phyloP scores from a whole-genome alignment of 169 alveolate genomes.

The Babesia ovata region DNA sequence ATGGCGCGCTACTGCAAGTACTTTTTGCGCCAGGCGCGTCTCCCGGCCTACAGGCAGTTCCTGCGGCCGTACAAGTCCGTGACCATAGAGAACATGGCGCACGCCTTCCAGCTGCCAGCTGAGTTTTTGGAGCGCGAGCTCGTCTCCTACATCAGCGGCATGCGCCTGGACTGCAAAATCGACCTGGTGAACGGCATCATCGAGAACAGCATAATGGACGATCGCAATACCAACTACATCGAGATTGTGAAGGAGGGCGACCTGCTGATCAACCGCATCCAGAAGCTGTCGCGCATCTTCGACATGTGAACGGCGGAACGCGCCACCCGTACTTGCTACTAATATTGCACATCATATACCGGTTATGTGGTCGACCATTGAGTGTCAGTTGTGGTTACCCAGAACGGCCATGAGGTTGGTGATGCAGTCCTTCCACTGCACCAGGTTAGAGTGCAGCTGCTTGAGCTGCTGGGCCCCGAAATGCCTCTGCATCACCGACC shows the following conservation, averaged over 20 bases:
- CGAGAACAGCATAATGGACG: slow-evolving; percentile 89
- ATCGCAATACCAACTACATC: slow-evolving; percentile 83
- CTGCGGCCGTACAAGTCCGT: slow-evolving; percentile 93
- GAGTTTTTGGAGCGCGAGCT: slow-evolving; percentile 92
- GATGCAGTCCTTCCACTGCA: slow-evolving; percentile 60
- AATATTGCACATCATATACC: neutral
- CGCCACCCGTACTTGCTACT: neutral
- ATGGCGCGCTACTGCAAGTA: slow-evolving; percentile 84
- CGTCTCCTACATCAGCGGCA: slow-evolving; percentile 88
- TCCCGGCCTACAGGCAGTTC: slow-evolving; percentile 92
- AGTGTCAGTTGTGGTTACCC: slow-evolving; percentile 8
- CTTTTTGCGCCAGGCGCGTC: slow-evolving; percentile 90
- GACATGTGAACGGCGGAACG: slow-evolving; percentile 80
- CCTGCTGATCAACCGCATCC: slow-evolving; percentile 88
- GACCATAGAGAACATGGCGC: slow-evolving; percentile 92
- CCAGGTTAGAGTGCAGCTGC: slow-evolving; percentile 57
- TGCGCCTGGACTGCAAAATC: slow-evolving; percentile 91
- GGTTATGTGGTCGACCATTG: neutral
- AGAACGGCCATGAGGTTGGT: slow-evolving; percentile 31
- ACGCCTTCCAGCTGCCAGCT: slow-evolving; percentile 90
- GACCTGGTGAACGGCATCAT: slow-evolving; percentile 94
- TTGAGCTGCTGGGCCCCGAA: slow-evolving; percentile 64
- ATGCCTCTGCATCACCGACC: slow-evolving; percentile 70
- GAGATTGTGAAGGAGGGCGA: slow-evolving; percentile 88
- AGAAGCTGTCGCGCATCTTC: slow-evolving; percentile 90